Evolutionary conservation across 2,329 filamentous ascomycete genomes (phyloP).

Genomic region (Venturia carpophila): DNA sequence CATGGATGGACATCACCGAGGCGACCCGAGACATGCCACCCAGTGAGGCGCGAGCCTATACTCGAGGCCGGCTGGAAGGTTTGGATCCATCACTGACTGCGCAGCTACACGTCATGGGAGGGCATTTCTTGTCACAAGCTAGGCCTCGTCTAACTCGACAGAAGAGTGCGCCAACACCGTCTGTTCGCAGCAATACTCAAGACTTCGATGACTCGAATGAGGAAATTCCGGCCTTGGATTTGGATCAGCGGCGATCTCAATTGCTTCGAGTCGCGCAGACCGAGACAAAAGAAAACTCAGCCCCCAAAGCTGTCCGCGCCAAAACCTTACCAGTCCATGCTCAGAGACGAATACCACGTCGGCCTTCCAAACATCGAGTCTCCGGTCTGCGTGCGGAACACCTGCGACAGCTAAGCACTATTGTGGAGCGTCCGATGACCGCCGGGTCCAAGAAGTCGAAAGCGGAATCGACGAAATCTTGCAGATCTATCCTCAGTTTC

Average conservation of each 20-base stretch:
- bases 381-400: conserved; percentile 7
- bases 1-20: conserved; percentile 12
- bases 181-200: background rate
- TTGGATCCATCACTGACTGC: conserved; percentile 7
- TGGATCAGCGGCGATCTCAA: background rate
- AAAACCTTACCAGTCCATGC: background rate
- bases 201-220: background rate
- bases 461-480: conserved; percentile 3
- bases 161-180: background rate
- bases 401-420: conserved; percentile 14
- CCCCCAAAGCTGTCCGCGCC: background rate
- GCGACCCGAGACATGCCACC: conserved; percentile 12
- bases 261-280: background rate
- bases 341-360: conserved; percentile 4
- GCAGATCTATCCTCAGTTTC: conserved; percentile 16
- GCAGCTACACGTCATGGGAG: background rate
- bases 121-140: background rate
- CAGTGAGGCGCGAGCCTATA: conserved; percentile 17
- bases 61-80: conserved; percentile 14
- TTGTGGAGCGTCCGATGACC: conserved; percentile 17
- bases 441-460: conserved; percentile 11
- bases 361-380: conserved; percentile 3
- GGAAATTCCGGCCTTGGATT: background rate
- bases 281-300: background rate
- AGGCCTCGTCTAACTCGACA: background rate